Evolutionary conservation across 441 rosid species (phyloP), one percentile per base, ranked within the genome.

Genomic region (Omphalea diandra): DNA sequence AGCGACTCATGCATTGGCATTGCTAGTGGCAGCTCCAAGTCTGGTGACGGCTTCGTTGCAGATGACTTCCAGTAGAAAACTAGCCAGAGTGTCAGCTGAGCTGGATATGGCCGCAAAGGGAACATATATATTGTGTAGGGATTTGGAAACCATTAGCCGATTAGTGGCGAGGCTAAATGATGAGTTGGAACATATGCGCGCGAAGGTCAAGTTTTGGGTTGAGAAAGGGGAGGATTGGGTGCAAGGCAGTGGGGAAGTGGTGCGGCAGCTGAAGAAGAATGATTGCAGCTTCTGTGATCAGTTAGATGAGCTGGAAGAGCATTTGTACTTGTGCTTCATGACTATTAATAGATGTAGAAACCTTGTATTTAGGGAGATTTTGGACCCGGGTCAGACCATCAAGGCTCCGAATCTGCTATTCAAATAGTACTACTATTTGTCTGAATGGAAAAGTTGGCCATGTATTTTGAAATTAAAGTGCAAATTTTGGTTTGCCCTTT

Each of bases 231-330:
- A 79, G 31, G 84, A 73, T 15, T 73, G 85, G 81, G 73, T 81
- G 27, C 84, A 80, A 69, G 82, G 73, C 7, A 73, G 82, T 7
- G 78, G 73, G 26, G 88, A 83, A 75, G 87, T 83, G 80, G 77
- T 75, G 63, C 79, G 84, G 50, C 87, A 78, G 73, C 64, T 84
- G 52, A 78, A 66, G 40, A 76, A 76, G 57, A 83, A 81, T 24
- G 87, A 84, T 63, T 76, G 78, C n/a, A 76, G 79, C 75, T 83
- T 89, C 5, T 50, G 75, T 64, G 81, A 83, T 63, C 90, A 86
- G 59, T 83, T 89, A 22, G 93, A 91, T 66, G 97, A 89, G 59
- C 77, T 86, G 5, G 97, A 87, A 76, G 97, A 91, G 75, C 97
- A 86, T 80, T 63, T 92, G 67, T 86, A 90, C 75, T 71, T 88